Base-by-base conservation (phyloP, 2,329 filamentous ascomycete species). In the Fusarium mangiferae region DNA sequence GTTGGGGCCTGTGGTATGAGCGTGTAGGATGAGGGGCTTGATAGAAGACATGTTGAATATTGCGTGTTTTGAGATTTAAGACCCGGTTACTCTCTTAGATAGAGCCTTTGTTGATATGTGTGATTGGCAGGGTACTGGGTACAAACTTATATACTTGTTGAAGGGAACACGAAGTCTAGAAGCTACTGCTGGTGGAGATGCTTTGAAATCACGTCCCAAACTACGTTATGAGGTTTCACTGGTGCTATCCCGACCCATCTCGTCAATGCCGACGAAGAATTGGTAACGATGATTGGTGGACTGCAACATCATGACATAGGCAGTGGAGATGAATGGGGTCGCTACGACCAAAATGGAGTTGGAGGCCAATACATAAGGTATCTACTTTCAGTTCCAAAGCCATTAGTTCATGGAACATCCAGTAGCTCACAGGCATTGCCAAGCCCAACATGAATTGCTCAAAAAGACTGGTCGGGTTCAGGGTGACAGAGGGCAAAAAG, bases 1-100 rank as follows among this genome's bases (percentile, higher is more conserved):
- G 44, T 78, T 79, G 2, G 78, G 77, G 26, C 68, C 68, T 1
- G 59, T 54, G 12, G 28, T 11, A 17, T 70, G 67, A 9, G 66
- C 66, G 30, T 70, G 67, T 0, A 70, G 41, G 10, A 28, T 44
- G n/a, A 70, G 66, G 11, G 67, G 67, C 30, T 70, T 70, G 30
- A 49, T 26, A 3, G 67, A 58, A 20, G 66, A 51, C 65, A 69
- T 70, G 6, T 28, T 39, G 8, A 3, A 13, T 22, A 17, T 7
- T n/a, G 1, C 11, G 4, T 22, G 18, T 18, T 52, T 24, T 6
- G 17, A 38, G 22, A 26, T 26, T 33, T 15, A 0, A 28, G 14
- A 18, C 11, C 10, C 13, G 10, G 30, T n/a, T 14, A 51, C 14
- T 35, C 13, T n/a, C 15, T 20, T 26, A 5, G 3, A 7, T 18